Evolutionary conservation across 345 rosid species (phyloP), one percentile per base, ranked within the genome.

Genomic region (Durio zibethinus): DNA sequence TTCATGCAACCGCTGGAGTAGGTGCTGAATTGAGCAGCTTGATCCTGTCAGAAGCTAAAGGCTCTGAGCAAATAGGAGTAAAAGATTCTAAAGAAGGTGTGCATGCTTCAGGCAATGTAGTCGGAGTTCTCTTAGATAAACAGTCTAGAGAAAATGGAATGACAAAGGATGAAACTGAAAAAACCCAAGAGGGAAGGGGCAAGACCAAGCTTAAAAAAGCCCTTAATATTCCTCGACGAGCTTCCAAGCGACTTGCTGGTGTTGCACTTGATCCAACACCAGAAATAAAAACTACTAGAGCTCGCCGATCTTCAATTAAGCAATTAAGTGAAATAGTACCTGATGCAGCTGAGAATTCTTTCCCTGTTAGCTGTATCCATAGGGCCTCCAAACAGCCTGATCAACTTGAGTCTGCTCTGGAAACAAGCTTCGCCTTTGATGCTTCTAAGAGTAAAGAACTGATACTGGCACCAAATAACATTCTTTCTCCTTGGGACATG

Each of bases 221-320:
- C 20, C 50, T 77, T 31, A 80, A 84, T 50, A 64, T 86, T 61
- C 86, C 94, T 45, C 90, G 91, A 33, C 87, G 97, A 72, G 77
- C 92, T 77, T 95, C 99, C 77, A 93, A 88, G 82, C 89, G 99
- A 21, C 94, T 95, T 77, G 94, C 99, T 82, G 98, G 97, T 48
- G 72, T 93, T 70, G 88, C 89, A 45, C 90, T 88, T 68, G 90
- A 92, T 76, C 90, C 89, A 36, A 80, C 80, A 47, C 88, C 91
- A 78, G 94, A 91, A 82, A 85, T 88, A 35, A 80, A 86, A 78
- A 52, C 85, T 74, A 75, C 78, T 45, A 83, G 91, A 76, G 87
- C 79, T 33, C 83, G 75, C 78, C 87, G 61, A 86, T 73, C 77
- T 73, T 77, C 78, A 40, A 75, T 42, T 77, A 86, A 80, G 68